Evolutionary conservation across 1,139 yeast species (phyloP).

Genomic region (Pichia sp.): DNA sequence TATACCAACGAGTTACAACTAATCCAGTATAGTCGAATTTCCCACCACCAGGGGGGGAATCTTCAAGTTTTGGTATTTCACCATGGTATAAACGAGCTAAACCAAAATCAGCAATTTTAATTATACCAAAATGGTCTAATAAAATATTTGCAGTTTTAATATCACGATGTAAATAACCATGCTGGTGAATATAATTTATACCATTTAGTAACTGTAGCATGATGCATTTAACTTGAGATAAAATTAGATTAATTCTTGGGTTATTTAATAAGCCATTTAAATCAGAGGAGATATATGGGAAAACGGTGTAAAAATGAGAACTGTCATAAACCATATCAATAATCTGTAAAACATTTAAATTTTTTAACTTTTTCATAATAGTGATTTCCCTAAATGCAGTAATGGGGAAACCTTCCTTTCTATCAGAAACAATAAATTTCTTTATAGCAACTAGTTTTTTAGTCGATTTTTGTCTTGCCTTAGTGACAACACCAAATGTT

Average conservation of each 20-base stretch:
- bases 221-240: conserved; percentile 76
- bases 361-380: conserved; percentile 65
- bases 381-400: conserved; percentile 93
- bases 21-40: conserved; percentile 74
- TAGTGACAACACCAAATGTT: conserved; percentile 59
- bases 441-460: conserved; percentile 74
- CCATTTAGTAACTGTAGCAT: conserved; percentile 76
- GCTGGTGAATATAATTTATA: conserved; percentile 71
- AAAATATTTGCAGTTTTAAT: conserved; percentile 91
- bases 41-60: conserved; percentile 63
- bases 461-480: conserved; percentile 50
- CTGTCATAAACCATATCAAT: conserved; percentile 75
- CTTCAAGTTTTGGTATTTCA: conserved; percentile 42
- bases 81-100: conserved; percentile 80
- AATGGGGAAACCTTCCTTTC: conserved; percentile 89
- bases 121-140: conserved; percentile 65
- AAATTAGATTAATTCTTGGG: conserved; percentile 55
- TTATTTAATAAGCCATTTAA: conserved; percentile 88
- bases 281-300: conserved; percentile 92
- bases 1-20: conserved; percentile 95
- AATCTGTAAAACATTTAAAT: conserved; percentile 67
- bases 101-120: conserved; percentile 93
- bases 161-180: conserved; percentile 75
- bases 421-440: conserved; percentile 73
- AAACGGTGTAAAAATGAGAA: conserved; percentile 73